These are phyloP conservation scores for Gossypium bickii DNA, from an alignment of 345 rosid species.

Conservation along the genomic window DNA sequence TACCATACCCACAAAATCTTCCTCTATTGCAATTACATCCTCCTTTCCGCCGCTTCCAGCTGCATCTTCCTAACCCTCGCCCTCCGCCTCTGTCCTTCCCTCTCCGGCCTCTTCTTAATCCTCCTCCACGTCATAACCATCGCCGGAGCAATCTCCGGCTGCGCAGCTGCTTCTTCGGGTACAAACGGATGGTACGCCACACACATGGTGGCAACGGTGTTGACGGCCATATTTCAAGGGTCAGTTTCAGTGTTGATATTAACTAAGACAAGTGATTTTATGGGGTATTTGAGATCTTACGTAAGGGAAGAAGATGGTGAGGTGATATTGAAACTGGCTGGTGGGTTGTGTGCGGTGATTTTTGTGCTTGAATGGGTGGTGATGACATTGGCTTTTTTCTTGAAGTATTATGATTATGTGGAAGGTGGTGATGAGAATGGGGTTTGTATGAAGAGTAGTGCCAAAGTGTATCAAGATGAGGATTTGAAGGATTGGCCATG, in stretches of 20 bases:
- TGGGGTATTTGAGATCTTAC: constrained; percentile 63
- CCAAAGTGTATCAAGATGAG: constrained; percentile 76
- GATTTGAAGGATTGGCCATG: constrained; percentile 77
- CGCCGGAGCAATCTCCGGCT: constrained; percentile 60
- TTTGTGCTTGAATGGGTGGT: constrained; percentile 90
- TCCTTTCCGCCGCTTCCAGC: constrained; percentile 81
- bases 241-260: constrained; percentile 77
- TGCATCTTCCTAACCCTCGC: constrained; percentile 90
- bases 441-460: constrained; percentile 37
- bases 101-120: constrained; percentile 56
- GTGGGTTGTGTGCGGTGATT: constrained; percentile 65
- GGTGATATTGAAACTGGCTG: constrained; percentile 73
- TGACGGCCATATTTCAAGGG: constrained; percentile 88
- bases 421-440: constrained; percentile 31
- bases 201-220: constrained; percentile 80
- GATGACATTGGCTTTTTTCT: constrained; percentile 80
- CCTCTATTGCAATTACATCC: constrained; percentile 79
- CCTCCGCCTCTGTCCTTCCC: constrained; percentile 76
- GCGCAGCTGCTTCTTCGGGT: constrained; percentile 61
- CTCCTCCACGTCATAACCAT: constrained; percentile 60
- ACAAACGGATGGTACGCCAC: constrained; percentile 65
- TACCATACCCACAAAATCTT: constrained; percentile 63
- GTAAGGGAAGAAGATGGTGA: constrained; percentile 80
- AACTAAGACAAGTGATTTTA: constrained; percentile 61
- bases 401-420: constrained; percentile 64